These are phyloP conservation scores for Phycomyces nitens DNA, from an alignment of 192 early-diverging fungal genomes.

Conservation along the genomic window DNA sequence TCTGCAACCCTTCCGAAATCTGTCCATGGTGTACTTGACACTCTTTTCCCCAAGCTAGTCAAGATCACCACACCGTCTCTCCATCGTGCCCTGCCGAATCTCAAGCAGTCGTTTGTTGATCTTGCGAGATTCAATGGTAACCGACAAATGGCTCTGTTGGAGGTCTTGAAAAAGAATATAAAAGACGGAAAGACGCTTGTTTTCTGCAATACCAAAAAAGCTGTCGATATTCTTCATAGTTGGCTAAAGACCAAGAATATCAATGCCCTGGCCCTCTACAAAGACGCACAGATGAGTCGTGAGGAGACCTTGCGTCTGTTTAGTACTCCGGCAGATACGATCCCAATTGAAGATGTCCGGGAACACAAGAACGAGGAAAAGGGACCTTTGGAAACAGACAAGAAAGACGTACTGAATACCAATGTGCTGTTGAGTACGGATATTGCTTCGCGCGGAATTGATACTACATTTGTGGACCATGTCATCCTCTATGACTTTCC, in stretches of 20 bases:
- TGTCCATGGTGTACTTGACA: constrained; percentile 56
- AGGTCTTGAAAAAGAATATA: constrained; percentile 61
- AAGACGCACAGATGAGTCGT: constrained; percentile 34
- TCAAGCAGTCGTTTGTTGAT: constrained; percentile 80
- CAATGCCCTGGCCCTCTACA: constrained; percentile 28
- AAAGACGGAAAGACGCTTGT: constrained; percentile 70
- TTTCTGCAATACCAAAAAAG: constrained; percentile 79
- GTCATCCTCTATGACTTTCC: constrained; percentile 92
- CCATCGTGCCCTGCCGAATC: constrained; percentile 71
- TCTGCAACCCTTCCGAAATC: constrained; percentile 70
- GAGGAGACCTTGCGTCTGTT: constrained; percentile 43
- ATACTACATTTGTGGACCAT: constrained; percentile 83
- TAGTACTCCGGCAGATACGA: constrained; percentile 8
- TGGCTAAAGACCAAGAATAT: constrained; percentile 49
- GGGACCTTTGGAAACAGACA: not conserved
- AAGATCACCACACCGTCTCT: constrained; percentile 77
- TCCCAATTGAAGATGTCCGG: constrained; percentile 4
- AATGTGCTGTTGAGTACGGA: constrained; percentile 87
- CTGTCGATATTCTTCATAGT: constrained; percentile 53
- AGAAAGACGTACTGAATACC: constrained; percentile 17
- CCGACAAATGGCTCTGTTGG: constrained; percentile 67
- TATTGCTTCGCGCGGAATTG: constrained; percentile 85
- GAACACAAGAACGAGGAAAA: constrained; percentile 4
- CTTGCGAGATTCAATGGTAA: constrained; percentile 65
- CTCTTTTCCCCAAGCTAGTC: constrained; percentile 50